Percentiles rank a stretch among this genome's conserved stretches.
These are phyloP conservation scores for Saksenaea oblongispora DNA, from an alignment of 371 early-diverging fungal genomes.

Conservation along the genomic window DNA sequence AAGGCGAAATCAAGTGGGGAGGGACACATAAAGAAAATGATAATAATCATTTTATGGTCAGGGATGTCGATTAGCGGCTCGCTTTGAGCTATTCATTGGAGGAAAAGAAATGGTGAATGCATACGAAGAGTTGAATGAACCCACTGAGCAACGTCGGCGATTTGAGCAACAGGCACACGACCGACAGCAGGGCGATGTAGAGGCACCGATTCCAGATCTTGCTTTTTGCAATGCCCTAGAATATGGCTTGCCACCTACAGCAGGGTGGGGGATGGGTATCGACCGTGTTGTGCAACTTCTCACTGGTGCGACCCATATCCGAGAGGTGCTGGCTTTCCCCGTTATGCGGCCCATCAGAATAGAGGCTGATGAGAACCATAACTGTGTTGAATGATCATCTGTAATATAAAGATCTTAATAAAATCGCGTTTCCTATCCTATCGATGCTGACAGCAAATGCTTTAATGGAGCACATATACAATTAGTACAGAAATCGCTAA, in stretches of 20 bases:
- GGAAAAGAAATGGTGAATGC: conserved; percentile 97
- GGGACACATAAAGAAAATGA: too few species aligned
- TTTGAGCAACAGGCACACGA: conserved; percentile 77
- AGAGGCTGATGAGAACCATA: neutral
- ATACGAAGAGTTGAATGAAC: conserved; percentile 99
- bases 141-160: conserved; percentile 89
- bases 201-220: conserved; percentile 82
- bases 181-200: conserved; percentile 75
- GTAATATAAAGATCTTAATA: too few species aligned
- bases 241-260: conserved; percentile 97
- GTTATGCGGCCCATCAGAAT: conserved; percentile 34
- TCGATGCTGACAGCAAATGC: too few species aligned
- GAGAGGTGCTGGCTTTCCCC: conserved; percentile 95
- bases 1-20: neutral
- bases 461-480: too few species aligned
- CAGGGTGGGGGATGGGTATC: conserved; percentile 98
- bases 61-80: conserved; percentile 60
- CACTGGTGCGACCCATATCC: conserved; percentile 82
- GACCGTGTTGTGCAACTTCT: conserved; percentile 93
- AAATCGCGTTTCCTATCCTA: too few species aligned
- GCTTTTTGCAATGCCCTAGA: conserved; percentile 92
- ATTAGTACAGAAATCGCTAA: too few species aligned
- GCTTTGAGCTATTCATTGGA: conserved; percentile 95
- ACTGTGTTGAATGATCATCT: too few species aligned
- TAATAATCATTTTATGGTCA: conserved; percentile 11